These are phyloP conservation scores for Cytospora piceicola DNA, from an alignment of 2,329 filamentous ascomycete genomes.

Conservation along the genomic window DNA sequence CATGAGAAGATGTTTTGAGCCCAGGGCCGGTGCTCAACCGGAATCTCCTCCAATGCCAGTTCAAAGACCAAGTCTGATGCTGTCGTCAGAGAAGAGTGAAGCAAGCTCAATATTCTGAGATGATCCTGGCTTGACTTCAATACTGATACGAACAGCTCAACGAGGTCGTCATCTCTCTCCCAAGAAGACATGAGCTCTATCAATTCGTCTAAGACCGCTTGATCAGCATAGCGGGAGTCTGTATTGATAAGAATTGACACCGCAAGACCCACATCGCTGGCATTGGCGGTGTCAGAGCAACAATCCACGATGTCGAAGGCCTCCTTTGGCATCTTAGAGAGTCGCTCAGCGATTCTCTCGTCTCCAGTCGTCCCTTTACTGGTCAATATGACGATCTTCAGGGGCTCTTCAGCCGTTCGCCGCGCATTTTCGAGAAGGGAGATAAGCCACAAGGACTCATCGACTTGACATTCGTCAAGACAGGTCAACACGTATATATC, in stretches of 20 bases:
- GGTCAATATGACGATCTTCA: conserved; percentile 3
- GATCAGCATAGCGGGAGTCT: neutral
- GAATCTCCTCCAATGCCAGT: neutral
- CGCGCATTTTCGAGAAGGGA: neutral
- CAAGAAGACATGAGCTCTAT: neutral
- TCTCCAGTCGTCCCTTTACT: neutral
- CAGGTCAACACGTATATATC: neutral
- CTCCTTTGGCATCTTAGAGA: neutral
- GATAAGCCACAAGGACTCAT: conserved; percentile 1
- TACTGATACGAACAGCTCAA: neutral
- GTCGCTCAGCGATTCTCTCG: neutral
- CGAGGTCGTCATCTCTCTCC: neutral
- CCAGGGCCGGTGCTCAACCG: neutral
- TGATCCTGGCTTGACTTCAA: neutral
- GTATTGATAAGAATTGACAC: neutral
- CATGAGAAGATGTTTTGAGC: neutral
- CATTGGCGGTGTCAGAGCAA: neutral
- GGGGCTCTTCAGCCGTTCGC: neutral
- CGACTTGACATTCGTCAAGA: conserved; percentile 2
- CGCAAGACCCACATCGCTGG: neutral
- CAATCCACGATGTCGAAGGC: neutral
- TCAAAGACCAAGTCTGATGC: neutral
- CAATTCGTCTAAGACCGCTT: neutral
- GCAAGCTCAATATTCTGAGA: neutral
- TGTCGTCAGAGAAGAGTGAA: neutral